Evolutionary conservation across 2,329 filamentous ascomycete genomes (phyloP), one percentile per base, ranked within the genome.

Genomic region (Aurifilum marmelostoma): DNA sequence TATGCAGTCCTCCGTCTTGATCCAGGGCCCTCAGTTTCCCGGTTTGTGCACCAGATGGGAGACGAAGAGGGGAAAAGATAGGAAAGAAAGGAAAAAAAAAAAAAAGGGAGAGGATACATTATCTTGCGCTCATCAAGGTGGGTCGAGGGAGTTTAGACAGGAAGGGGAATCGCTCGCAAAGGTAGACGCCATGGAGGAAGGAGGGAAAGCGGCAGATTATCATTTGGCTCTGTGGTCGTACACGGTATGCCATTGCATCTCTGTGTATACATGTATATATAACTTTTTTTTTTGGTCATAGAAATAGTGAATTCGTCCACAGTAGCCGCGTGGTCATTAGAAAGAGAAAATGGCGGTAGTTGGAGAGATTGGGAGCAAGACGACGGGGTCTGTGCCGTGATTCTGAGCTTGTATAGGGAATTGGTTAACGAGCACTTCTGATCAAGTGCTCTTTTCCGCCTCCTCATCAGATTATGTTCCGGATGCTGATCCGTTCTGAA

Each of bases 401-500:
- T 27, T 9, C 8, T 14, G 21, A 14, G 59, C 8, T 34, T 34
- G n/a, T n/a, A n/a, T n/a, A n/a, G n/a, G n/a, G n/a, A n/a, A n/a
- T n/a, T n/a, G n/a, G n/a, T n/a, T n/a, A n/a, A n/a, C n/a, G n/a
- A n/a, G n/a, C n/a, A n/a, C n/a, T 11, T 7, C 6, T 7, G 8
- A 7, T 39, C 37, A 39, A 21, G 41, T 43, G 18, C 32, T 52
- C 9, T 8, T 27, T 7, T 21, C 16, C 24, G 3, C 11, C 2
- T 14, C 27, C n/a, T 14, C n/a, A 18, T 77, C 73, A 80, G 58
- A 83, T 82, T 68, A 83, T 83, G 73, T 83, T 82, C 65, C 80
- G 80, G 68, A 83, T 83, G 74, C 81, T 81, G 70, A 83, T 81
- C 65, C 81, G 77, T 77, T 83, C 77, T 74, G 83, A 77, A 73